These are phyloP conservation scores for Trichoderma erinaceum DNA, from an alignment of 495 filamentous ascomycete species.

Conservation along the genomic window DNA sequence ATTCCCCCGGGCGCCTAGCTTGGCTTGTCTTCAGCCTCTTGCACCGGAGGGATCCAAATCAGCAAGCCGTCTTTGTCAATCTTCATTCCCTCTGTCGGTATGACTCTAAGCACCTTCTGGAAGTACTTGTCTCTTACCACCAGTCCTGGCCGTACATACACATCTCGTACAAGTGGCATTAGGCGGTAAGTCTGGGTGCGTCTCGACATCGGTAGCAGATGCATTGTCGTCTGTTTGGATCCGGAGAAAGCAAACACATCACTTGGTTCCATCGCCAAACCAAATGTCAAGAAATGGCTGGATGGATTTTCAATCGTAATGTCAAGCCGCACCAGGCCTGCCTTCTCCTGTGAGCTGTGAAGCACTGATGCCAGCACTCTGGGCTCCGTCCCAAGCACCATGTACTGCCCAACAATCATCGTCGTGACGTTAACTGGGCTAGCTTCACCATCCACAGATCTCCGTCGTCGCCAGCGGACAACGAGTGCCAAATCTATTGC, in stretches of 20 bases:
- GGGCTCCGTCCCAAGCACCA: conserved; percentile 75
- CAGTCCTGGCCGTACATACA: conserved; percentile 66
- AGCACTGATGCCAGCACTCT: conserved; percentile 68
- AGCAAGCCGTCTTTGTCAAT: conserved; percentile 66
- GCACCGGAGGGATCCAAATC: conserved; percentile 53
- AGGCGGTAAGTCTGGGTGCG: conserved; percentile 64
- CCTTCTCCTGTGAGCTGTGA: conserved; percentile 27
- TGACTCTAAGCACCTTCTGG: conserved; percentile 72
- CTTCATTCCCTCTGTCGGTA: conserved; percentile 65
- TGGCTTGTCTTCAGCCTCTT: conserved; percentile 23
- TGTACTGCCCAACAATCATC: conserved; percentile 70
- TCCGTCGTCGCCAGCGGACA: conserved; percentile 65
- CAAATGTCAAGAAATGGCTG: conserved; percentile 88
- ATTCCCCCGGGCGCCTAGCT: not conserved
- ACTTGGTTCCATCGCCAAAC: conserved; percentile 81
- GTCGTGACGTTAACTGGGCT: conserved; percentile 45
- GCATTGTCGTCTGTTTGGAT: conserved; percentile 67
- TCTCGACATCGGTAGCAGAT: conserved; percentile 72
- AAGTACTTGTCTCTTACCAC: conserved; percentile 83
- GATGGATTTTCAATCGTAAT: conserved; percentile 92
- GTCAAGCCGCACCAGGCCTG: conserved; percentile 33
- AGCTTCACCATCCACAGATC: conserved; percentile 25
- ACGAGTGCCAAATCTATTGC: conserved; percentile 67
- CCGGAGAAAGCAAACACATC: conserved; percentile 93
- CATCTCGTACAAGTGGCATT: conserved; percentile 50